Conservation (phyloP, 345 rosid species). For the Rhodamnia rubescens region DNA sequence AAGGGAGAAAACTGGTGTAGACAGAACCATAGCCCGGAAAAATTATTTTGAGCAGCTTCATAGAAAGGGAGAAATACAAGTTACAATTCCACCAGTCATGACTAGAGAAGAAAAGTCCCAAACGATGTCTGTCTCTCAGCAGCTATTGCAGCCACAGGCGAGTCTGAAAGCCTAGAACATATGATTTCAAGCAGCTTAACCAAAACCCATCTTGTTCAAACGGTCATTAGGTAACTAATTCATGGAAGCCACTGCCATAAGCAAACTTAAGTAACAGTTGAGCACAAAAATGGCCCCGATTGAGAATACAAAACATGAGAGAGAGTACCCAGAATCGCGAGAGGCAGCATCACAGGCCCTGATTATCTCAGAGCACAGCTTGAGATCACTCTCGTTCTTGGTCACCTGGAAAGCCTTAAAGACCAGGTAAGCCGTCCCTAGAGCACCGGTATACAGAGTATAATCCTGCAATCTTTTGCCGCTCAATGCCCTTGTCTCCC, state of each 20-base stretch:
- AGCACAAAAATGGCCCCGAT: background rate
- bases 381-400: constrained; percentile 37
- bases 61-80: background rate
- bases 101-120: background rate
- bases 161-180: background rate
- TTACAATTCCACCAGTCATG: background rate
- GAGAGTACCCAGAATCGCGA: constrained; percentile 30
- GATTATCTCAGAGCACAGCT: constrained; percentile 39
- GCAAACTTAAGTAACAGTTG: background rate
- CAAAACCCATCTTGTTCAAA: background rate
- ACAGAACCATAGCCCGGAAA: background rate
- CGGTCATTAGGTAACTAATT: background rate
- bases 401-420: constrained; percentile 42
- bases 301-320: background rate
- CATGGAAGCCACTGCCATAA: background rate
- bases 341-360: constrained; percentile 60
- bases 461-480: constrained; percentile 39
- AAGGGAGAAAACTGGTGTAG: background rate
- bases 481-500: constrained; percentile 41
- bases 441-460: constrained; percentile 44
- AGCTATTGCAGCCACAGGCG: background rate
- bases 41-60: background rate
- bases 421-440: constrained; percentile 55
- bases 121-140: background rate
- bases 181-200: background rate